Percentiles rank a stretch among this genome's conserved stretches.
Conservation (phyloP, 2,329 filamentous ascomycete species). For the Xylaria sp. region DNA sequence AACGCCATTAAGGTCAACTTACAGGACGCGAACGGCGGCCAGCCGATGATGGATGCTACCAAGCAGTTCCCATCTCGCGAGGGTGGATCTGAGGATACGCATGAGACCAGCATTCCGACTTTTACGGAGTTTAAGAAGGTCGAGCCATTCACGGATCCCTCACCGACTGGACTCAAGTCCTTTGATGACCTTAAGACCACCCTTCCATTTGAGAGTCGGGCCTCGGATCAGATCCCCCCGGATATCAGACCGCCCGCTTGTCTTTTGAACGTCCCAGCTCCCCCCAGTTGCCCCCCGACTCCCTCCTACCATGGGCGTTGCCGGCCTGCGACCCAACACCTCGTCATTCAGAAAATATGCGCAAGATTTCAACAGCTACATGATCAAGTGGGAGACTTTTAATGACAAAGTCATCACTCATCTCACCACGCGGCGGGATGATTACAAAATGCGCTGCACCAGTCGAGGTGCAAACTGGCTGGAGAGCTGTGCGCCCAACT, state of each 20-base stretch:
- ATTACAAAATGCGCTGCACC: slow-evolving; percentile 36
- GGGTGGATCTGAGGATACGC: slow-evolving; percentile 49
- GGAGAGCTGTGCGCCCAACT: slow-evolving; percentile 47
- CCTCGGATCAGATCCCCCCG: slow-evolving; percentile 39
- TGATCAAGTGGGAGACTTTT: slow-evolving; percentile 47
- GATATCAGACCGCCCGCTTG: slow-evolving; percentile 33
- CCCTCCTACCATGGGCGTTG: slow-evolving; percentile 39
- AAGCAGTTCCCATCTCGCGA: slow-evolving; percentile 33
- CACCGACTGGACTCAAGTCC: slow-evolving; percentile 44
- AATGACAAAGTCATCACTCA: slow-evolving; percentile 51
- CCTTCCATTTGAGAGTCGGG: slow-evolving; percentile 51
- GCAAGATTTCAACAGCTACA: slow-evolving; percentile 49
- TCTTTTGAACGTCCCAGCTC: slow-evolving; percentile 41
- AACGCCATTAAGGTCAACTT: slow-evolving; percentile 25
- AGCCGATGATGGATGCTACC: slow-evolving; percentile 4
- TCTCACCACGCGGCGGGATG: slow-evolving; percentile 46
- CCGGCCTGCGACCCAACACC: slow-evolving; percentile 40
- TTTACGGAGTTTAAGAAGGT: slow-evolving; percentile 52
- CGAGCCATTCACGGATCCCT: slow-evolving; percentile 46
- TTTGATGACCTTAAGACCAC: slow-evolving; percentile 52
- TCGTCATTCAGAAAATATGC: slow-evolving; percentile 48
- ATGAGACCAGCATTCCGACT: slow-evolving; percentile 48
- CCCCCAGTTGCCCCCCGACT: slow-evolving; percentile 48
- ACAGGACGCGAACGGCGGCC: slow-evolving; percentile 19
- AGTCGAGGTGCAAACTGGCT: slow-evolving; percentile 44